Base-by-base conservation (phyloP, 2,329 filamentous ascomycete genomes). In the Trichoderma simmonsii region DNA sequence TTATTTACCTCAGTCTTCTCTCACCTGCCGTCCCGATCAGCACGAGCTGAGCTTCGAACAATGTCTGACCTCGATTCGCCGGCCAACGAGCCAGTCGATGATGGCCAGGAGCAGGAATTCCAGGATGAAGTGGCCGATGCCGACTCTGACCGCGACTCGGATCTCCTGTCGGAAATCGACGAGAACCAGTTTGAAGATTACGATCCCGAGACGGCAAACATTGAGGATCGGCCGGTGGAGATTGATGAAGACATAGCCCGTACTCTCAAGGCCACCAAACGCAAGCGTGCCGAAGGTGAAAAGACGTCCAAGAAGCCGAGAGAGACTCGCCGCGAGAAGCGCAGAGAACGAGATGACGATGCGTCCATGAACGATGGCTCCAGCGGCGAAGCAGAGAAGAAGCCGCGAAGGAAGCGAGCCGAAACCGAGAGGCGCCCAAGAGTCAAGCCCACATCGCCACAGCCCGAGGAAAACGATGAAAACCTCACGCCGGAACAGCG, bases 401-500 rank as follows among this genome's bases (percentile, higher is more conserved):
- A 85, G 68, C 80, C 82, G 39, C 81, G 85, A 64, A 86, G 87
- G 78, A 83, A 86, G 74, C 84, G 84, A 74, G 82, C 79, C 28
- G 85, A 83, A 66, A 84, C 82, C 36, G 84, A 84, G 75, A 86
- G 87, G 75, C 86, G 84, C 73, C 83, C 82, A 51, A 86, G 85
- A 75, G 77, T 80, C 24, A 85, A 83, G 75, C 77, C 79, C 15
- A 74, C 82, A 1, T 81, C 84, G 24, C 86, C 86, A 3, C 88
- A 91, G 72, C 87, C 90, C 6, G 90, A 93, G 74, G 90, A 93
- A 74, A 88, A 93, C 75, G 93, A 97, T 73, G 93, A 94, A 77
- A 86, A 91, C 74, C 82, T 98, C 76, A 92, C 92, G 24, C 93
- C 94, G 0, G 94, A 96, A 81, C 93, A 97, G 83, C 88, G 93